These are phyloP conservation scores for Pseudoturritis turrita DNA, from an alignment of 345 rosid genomes.

Conservation along the genomic window DNA sequence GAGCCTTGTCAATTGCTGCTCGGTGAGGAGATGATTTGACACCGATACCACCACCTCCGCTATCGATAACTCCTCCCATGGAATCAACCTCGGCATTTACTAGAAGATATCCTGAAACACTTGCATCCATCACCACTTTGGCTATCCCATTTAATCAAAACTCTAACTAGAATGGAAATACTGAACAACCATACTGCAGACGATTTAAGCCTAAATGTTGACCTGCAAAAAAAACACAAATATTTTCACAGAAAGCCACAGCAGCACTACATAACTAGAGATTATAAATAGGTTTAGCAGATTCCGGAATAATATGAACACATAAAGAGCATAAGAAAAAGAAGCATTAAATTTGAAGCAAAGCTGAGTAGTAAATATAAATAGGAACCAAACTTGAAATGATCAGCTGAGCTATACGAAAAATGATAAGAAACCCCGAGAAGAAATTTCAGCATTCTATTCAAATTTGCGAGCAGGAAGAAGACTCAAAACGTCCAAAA, in stretches of 20 bases:
- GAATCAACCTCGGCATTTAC: constrained; percentile 96
- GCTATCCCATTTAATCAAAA: constrained; percentile 29
- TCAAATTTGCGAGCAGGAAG: background rate
- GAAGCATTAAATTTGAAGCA: background rate
- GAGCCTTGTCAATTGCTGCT: constrained; percentile 91
- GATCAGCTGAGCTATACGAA: constrained; percentile 9
- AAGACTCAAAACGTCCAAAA: constrained; percentile 16
- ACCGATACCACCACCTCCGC: constrained; percentile 77
- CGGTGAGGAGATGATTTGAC: constrained; percentile 75
- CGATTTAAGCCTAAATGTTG: background rate
- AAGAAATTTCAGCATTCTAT: constrained; percentile 33
- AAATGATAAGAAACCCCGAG: background rate
- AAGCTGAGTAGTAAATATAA: background rate
- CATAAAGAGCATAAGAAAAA: no score
- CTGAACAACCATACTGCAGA: background rate
- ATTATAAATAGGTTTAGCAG: no score
- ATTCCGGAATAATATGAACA: no score
- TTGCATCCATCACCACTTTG: constrained; percentile 61
- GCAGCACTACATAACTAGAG: no score
- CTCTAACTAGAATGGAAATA: constrained; percentile 11
- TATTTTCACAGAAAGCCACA: no score
- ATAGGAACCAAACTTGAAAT: background rate
- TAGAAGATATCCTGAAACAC: constrained; percentile 49
- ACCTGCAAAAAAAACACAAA: background rate
- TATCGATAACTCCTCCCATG: constrained; percentile 98